Conservation (phyloP, 257 asterid species). For the Nicotiana tomentosiformis region DNA sequence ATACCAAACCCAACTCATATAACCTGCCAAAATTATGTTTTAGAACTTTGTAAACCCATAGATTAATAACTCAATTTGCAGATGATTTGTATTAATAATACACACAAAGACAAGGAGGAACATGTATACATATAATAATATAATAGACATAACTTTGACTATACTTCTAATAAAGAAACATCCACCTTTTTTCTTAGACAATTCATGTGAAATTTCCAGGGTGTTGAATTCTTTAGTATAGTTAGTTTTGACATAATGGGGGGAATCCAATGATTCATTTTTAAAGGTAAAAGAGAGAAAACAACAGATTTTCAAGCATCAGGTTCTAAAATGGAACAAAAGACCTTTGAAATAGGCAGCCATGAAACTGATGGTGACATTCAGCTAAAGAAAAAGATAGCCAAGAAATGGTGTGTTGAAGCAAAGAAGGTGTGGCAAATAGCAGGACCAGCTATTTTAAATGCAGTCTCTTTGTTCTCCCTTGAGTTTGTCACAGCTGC, state of each 20-base stretch:
- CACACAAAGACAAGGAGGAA: not conserved
- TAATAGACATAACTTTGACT: not conserved
- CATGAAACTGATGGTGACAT: not conserved
- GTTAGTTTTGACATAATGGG: not conserved
- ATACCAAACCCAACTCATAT: not conserved
- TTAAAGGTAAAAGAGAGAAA: not conserved
- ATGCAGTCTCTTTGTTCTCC: conserved; percentile 28
- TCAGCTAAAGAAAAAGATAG: not conserved
- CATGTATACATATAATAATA: not conserved
- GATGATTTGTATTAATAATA: not conserved
- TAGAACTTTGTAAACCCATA: not conserved
- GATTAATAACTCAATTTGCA: not conserved
- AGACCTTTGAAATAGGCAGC: conserved; percentile 2
- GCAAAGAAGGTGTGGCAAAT: conserved; percentile 30
- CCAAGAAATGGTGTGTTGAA: conserved; percentile 17
- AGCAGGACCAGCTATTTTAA: conserved; percentile 29
- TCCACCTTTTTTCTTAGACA: not conserved
- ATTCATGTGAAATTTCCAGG: too few species aligned
- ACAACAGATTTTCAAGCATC: not conserved
- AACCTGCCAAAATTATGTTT: not conserved
- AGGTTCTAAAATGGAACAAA: conserved; percentile 10
- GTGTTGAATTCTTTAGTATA: not conserved
- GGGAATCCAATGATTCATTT: not conserved
- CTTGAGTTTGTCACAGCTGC: conserved; percentile 25
- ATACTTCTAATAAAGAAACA: not conserved